Percentiles rank a stretch among this genome's conserved stretches.
Conservation (phyloP, 2,329 filamentous ascomycete species). For the Fusarium siculi region DNA sequence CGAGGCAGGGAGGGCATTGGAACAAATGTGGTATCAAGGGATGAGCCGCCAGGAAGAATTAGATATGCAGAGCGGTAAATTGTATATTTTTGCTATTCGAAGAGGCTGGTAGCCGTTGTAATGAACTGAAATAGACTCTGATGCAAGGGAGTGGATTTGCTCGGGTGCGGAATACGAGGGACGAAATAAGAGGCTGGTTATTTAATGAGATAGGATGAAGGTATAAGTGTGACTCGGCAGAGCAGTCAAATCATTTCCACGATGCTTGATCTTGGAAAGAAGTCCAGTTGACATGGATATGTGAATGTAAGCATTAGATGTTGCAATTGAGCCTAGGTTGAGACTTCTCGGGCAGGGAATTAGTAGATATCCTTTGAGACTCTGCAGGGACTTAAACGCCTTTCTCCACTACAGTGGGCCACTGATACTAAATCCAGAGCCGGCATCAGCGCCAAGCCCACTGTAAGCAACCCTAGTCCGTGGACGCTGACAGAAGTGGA, state of each 20-base stretch:
- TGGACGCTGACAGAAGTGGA: constrained; percentile 5
- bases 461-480: constrained; percentile 22
- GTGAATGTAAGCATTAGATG: not conserved
- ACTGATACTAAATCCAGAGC: constrained; percentile 32
- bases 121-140: constrained; percentile 28
- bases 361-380: not conserved
- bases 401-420: constrained; percentile 2
- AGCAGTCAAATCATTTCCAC: not conserved
- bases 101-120: not conserved
- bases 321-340: not conserved
- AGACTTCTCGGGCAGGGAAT: not conserved
- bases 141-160: constrained; percentile 11
- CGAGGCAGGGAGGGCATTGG: constrained; percentile 78
- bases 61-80: constrained; percentile 20
- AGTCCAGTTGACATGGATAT: not conserved
- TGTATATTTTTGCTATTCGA: constrained; percentile 22
- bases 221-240: not conserved
- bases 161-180: constrained; percentile 12
- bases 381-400: not conserved
- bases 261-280: not conserved
- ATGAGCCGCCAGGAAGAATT: not conserved
- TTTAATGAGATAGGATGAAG: not conserved
- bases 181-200: not conserved
- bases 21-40: constrained; percentile 44
- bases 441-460: constrained; percentile 25